Percentiles rank a stretch among this genome's conserved stretches.
These are phyloP conservation scores for Moelleriella libera DNA, from an alignment of 2,329 filamentous ascomycete genomes.

Conservation along the genomic window DNA sequence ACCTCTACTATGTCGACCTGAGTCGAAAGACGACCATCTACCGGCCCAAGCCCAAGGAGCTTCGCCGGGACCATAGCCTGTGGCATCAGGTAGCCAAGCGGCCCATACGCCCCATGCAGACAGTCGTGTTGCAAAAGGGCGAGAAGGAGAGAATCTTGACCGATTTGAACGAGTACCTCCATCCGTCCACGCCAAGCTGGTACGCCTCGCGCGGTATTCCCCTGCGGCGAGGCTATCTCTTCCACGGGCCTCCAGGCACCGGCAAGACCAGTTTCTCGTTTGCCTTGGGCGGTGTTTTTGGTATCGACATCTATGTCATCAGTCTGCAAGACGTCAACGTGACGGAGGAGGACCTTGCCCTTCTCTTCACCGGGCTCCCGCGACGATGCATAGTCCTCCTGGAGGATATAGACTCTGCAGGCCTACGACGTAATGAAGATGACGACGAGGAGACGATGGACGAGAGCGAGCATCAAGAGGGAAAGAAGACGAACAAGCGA, in stretches of 20 bases:
- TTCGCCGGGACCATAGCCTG: constrained; percentile 26
- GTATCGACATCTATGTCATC: constrained; percentile 52
- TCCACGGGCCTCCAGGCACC: constrained; percentile 61
- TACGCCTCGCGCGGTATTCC: constrained; percentile 66
- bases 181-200: constrained; percentile 56
- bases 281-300: constrained; percentile 50
- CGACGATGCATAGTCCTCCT: constrained; percentile 50
- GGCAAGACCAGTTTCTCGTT: constrained; percentile 59
- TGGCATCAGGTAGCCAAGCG: constrained; percentile 47
- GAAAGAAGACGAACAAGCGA: neutral
- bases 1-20: constrained; percentile 35
- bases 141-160: constrained; percentile 52
- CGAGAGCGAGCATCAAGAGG: constrained; percentile 3
- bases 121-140: constrained; percentile 55
- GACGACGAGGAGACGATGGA: constrained; percentile 10
- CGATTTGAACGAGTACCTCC: constrained; percentile 68
- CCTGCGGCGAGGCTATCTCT: constrained; percentile 62
- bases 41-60: constrained; percentile 31
- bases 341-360: constrained; percentile 45
- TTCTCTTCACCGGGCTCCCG: constrained; percentile 46
- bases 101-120: constrained; percentile 57
- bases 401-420: constrained; percentile 57
- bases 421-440: constrained; percentile 30
- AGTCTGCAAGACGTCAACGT: constrained; percentile 40
- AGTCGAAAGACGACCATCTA: constrained; percentile 44